A percentile compares a stretch with the other conserved stretches of the same genome.
Conservation (phyloP, 2,329 filamentous ascomycete species). For the Claviceps sp. region DNA sequence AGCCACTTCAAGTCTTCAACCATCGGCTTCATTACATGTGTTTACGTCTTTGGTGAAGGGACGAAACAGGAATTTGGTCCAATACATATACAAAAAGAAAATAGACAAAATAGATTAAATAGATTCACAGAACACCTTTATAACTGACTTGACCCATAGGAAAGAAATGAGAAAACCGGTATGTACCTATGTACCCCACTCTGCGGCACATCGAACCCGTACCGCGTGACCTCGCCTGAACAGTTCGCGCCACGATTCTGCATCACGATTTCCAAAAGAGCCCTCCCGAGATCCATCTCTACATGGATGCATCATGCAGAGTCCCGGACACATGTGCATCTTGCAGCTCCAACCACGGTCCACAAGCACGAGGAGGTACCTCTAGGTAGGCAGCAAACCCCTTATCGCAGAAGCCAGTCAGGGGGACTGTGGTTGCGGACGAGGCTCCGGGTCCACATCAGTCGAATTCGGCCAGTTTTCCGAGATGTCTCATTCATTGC, state of each 20-base stretch:
- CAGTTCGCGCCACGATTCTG: neutral
- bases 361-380: neutral
- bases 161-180: neutral
- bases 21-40: neutral
- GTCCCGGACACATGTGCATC: neutral
- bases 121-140: no score
- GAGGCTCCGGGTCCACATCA: neutral
- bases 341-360: neutral
- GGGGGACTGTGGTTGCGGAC: neutral
- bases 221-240: neutral
- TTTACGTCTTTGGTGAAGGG: no score
- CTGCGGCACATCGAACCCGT: neutral
- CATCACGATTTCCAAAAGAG: neutral
- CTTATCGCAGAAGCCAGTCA: neutral
- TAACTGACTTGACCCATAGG: no score
- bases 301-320: neutral
- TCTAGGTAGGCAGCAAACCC: neutral
- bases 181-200: neutral
- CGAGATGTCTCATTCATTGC: neutral
- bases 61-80: no score
- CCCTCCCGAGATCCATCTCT: neutral
- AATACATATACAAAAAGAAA: no score
- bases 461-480: neutral
- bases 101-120: no score
- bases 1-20: neutral